Conservation (phyloP, 2,329 filamentous ascomycete species). For the Arthrobotrys iridis region DNA sequence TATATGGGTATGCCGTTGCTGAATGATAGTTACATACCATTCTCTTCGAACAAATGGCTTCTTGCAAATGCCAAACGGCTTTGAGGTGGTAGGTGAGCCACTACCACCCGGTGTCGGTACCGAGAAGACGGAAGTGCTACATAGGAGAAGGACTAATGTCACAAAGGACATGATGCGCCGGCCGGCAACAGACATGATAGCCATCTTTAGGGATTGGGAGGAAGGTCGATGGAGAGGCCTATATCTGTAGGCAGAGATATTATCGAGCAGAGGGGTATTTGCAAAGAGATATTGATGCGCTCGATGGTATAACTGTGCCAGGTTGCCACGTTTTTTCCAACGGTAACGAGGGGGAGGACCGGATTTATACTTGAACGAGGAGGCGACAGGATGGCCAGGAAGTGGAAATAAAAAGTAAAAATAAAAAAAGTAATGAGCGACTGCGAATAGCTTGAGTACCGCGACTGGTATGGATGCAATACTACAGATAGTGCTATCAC, state of each 20-base stretch:
- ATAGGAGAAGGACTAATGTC: slow-evolving; percentile 24
- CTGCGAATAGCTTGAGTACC: slow-evolving; percentile 9
- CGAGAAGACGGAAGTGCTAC: slow-evolving; percentile 24
- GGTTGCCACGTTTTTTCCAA: slow-evolving; percentile 55
- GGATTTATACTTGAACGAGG: slow-evolving; percentile 48
- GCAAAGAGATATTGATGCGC: slow-evolving; percentile 35
- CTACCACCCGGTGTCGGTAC: slow-evolving; percentile 7
- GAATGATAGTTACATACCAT: slow-evolving; percentile 32
- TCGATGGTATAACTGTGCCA: slow-evolving; percentile 51
- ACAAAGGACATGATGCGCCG: slow-evolving; percentile 39
- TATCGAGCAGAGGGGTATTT: slow-evolving; percentile 44
- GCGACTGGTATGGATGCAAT: not conserved
- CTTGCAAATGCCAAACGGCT: slow-evolving; percentile 23
- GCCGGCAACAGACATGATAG: slow-evolving; percentile 35
- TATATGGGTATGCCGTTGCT: not conserved
- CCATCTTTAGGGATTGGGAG: slow-evolving; percentile 45
- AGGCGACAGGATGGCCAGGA: slow-evolving; percentile 14
- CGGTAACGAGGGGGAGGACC: slow-evolving; percentile 51
- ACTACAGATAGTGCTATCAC: not conserved
- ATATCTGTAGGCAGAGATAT: slow-evolving; percentile 34
- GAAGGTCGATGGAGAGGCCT: slow-evolving; percentile 18
- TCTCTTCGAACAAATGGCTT: slow-evolving; percentile 14
- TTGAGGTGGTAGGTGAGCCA: not conserved
- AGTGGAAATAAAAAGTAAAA: too few relatives aligned
- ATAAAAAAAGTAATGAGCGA: slow-evolving; percentile 53